Evolutionary conservation across 1,139 yeast species (phyloP), one percentile per base, ranked within the genome.

Genomic region (Protomyces inundatus): DNA sequence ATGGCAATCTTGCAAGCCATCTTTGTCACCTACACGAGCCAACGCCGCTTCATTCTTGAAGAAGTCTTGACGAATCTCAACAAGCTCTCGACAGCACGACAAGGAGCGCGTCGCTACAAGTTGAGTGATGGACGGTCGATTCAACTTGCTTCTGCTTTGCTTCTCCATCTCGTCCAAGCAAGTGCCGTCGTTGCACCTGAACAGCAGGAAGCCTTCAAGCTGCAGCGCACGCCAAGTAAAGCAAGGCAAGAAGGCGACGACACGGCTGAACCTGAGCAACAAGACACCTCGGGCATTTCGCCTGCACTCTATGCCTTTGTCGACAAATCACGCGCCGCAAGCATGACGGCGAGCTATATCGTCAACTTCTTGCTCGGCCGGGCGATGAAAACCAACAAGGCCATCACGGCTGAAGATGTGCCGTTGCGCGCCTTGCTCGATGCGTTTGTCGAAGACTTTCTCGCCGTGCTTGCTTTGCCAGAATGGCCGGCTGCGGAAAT

Each of bases 401-500:
- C 69, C 4, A 61, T 55, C 30, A 36, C 16, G 30, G 37, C 70
- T 6, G 72, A 69, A 7, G 73, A 70, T 36, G 66, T 69, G 3
- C 73, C 74, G 0, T 70, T 69, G 54, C 65, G 71, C 60, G 67
- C 61, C 1, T 61, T 79, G 0, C 71, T 87, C 51, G 87, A 85
- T 48, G 69, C 79, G 10, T 76, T 86, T 37, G 69, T 85, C 1
- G 82, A 81, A 51, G 95, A 88, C 69, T 74, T 88, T 39, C 67
- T 83, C 5, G 68, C 70, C 0, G 74, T 86, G 63, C 70, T 86
- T 2, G 72, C 76, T 2, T 73, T 73, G 14, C 88, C 90, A 0
- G 86, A 84, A 65, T 87, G 86, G 83, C 79, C 88, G 0, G 82
- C 82, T 0, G 77, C 85, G 0, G 88, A 83, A 65, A 68, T 77